Conservation (phyloP, 2,329 filamentous ascomycete species). For the Colletotrichum kahawae region DNA sequence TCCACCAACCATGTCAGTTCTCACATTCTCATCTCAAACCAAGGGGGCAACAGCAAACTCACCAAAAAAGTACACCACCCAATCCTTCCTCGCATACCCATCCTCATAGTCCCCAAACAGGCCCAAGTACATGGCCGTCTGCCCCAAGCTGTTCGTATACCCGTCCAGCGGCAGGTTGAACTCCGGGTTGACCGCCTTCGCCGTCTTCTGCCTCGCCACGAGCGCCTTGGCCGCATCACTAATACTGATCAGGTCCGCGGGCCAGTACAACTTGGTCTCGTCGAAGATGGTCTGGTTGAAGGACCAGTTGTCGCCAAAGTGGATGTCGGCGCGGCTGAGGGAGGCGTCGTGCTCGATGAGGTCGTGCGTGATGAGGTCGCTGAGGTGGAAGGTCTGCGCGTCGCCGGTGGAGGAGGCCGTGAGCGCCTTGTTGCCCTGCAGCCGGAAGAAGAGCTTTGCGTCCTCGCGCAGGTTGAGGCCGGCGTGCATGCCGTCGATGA, state of each 20-base stretch:
- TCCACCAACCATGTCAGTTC: background rate
- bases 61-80: constrained; percentile 22
- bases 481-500: constrained; percentile 15
- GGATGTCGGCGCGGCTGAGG: constrained; percentile 28
- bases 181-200: constrained; percentile 27
- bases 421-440: constrained; percentile 15
- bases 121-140: constrained; percentile 22
- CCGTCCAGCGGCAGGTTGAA: constrained; percentile 20
- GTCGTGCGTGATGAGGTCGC: constrained; percentile 28
- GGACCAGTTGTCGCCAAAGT: constrained; percentile 32
- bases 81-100: constrained; percentile 19
- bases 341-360: constrained; percentile 13
- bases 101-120: constrained; percentile 22
- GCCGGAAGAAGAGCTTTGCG: constrained; percentile 18
- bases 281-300: constrained; percentile 32
- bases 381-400: constrained; percentile 24
- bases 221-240: constrained; percentile 29
- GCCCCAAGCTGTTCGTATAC: constrained; percentile 13
- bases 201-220: constrained; percentile 22
- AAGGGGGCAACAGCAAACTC: too few relatives aligned
- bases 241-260: background rate
- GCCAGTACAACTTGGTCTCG: constrained; percentile 11
- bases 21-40: background rate
- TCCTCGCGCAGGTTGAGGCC: constrained; percentile 20
- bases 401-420: constrained; percentile 8